Conservation (phyloP, 805 yeast species). For the Lipomyces mesembrius region DNA sequence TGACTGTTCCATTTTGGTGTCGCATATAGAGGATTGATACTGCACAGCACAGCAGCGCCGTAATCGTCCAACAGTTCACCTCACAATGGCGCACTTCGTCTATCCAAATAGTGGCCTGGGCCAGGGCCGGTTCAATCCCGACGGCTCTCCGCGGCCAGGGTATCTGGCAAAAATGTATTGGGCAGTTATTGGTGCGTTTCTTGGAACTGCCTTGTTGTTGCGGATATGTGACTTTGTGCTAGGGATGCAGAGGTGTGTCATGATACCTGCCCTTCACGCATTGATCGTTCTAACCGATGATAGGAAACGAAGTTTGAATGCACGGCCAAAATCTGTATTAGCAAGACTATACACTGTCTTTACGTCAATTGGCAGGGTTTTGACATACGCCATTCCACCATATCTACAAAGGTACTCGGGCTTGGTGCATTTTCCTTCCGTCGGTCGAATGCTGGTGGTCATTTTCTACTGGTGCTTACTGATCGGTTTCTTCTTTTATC, state of each 20-base stretch:
- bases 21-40: too few species aligned
- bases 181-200: constrained; percentile 38
- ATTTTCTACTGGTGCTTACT: constrained; percentile 33
- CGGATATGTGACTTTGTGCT: constrained; percentile 18
- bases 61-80: too few species aligned
- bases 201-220: constrained; percentile 28
- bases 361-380: constrained; percentile 23
- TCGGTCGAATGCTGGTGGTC: constrained; percentile 25
- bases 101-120: constrained; percentile 27
- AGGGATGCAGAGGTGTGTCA: constrained; percentile 19
- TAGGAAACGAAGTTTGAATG: constrained; percentile 18
- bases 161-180: constrained; percentile 40
- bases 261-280: not conserved
- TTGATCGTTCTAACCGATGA: not conserved
- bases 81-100: not conserved
- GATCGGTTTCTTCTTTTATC: constrained; percentile 37
- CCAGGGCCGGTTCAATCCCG: constrained; percentile 33
- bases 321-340: constrained; percentile 17
- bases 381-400: constrained; percentile 20
- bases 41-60: too few species aligned
- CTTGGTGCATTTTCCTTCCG: constrained; percentile 23
- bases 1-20: too few species aligned
- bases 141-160: constrained; percentile 41
- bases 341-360: constrained; percentile 15
- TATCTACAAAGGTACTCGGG: constrained; percentile 9